Base-by-base conservation (phyloP, 2,329 filamentous ascomycete genomes). In the Amauroascus verrucosus region DNA sequence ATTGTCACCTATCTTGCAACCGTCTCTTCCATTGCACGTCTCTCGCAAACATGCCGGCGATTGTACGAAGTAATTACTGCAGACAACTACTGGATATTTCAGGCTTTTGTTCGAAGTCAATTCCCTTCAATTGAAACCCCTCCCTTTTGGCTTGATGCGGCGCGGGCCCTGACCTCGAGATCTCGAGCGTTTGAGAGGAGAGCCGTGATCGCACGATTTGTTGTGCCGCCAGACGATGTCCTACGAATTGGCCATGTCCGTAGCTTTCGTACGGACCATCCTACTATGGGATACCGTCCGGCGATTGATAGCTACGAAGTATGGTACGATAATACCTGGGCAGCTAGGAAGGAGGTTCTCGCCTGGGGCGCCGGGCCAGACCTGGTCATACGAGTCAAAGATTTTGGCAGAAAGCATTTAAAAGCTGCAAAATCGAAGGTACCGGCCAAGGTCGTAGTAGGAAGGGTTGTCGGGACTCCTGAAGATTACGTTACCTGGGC, bases 341-440 rank as follows among this genome's bases (percentile, higher is more conserved):
- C 66, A 45, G 69, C 76, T 46, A 70, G 77, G 58, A 74, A 72
- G 59, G 80, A 83, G 61, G 73, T 79, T 0, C 63, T 84, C 6
- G 77, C 74, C 2, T 82, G 79, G 74, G 80, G 80, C 50, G 80
- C 80, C 11, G 81, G 78, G 0, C 76, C 80, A 1, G 74, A 80
- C 54, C 62, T 84, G 8, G 66, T 77, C 3, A 57, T 81, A 54
- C 70, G 77, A 18, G 67, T 74, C 9, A 76, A 73, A 59, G 67
- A 75, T 51, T 70, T 70, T 22, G 73, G 70, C 2, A 60, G 58
- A 53, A 56, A 44, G 22, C 16, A 46, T 32, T 43, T 51, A 11
- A 57, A 44, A 20, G 28, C 26, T 24, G 37, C 44, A 6, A 46
- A 16, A 8, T n/a, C 40, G 8, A 9, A 33, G 18, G 33, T 18